Conservation (phyloP, 495 filamentous ascomycete species). For the Daldinia caldariorum region DNA sequence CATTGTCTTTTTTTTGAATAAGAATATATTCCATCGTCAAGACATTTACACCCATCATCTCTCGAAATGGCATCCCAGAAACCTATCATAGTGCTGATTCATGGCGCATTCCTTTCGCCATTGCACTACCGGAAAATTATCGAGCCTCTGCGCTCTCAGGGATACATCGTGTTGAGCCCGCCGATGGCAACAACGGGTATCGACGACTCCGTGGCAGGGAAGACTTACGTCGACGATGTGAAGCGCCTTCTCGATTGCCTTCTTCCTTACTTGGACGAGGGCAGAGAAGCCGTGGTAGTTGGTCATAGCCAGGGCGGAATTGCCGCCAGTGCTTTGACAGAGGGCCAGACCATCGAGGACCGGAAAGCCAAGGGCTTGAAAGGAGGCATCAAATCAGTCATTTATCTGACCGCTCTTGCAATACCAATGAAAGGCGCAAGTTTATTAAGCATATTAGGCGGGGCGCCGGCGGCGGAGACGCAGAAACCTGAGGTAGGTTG, state of each 20-base stretch:
- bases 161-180: constrained; percentile 49
- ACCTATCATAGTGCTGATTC: constrained; percentile 56
- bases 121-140: constrained; percentile 53
- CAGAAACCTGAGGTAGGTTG: constrained; percentile 32
- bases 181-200: constrained; percentile 35
- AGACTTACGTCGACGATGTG: constrained; percentile 39
- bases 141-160: constrained; percentile 47
- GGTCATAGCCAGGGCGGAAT: constrained; percentile 47
- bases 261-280: constrained; percentile 40
- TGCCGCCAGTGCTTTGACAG: constrained; percentile 41
- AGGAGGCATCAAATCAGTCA: constrained; percentile 49
- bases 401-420: constrained; percentile 49
- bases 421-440: constrained; percentile 26
- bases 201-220: constrained; percentile 30
- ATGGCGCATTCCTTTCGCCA: constrained; percentile 59
- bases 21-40: too few species aligned
- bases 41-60: background rate
- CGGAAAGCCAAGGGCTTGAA: constrained; percentile 49
- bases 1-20: background rate
- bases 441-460: constrained; percentile 23
- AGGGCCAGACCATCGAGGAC: constrained; percentile 42
- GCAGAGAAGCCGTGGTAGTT: constrained; percentile 43
- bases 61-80: constrained; percentile 36
- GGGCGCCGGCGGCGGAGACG: constrained; percentile 30
- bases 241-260: constrained; percentile 34